A percentile compares a stretch with the other conserved stretches of the same genome.
These are phyloP conservation scores for Eimeria brunetti DNA, from an alignment of 169 alveolate species.

Conservation along the genomic window DNA sequence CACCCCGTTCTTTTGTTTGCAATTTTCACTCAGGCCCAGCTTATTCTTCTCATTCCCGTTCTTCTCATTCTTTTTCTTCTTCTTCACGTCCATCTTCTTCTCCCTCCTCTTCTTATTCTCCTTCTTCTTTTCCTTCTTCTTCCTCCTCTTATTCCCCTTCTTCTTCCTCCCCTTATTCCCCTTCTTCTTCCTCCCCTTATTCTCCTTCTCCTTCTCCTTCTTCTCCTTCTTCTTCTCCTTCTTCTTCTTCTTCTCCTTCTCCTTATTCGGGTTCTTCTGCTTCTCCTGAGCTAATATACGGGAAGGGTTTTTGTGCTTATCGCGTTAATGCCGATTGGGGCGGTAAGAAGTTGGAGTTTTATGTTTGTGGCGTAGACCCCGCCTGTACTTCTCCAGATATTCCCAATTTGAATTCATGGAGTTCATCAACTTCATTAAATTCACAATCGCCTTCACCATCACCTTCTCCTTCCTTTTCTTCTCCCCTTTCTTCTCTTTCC, in stretches of 20 bases:
- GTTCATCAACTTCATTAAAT: neutral
- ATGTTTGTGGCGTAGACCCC: constrained; percentile 20
- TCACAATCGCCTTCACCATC: too few relatives aligned
- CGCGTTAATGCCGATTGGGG: neutral
- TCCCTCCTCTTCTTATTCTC: too few relatives aligned
- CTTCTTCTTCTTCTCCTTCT: neutral
- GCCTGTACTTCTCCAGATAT: too few relatives aligned
- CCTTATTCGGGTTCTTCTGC: neutral
- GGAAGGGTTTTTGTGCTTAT: constrained; percentile 18
- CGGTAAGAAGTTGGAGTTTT: neutral
- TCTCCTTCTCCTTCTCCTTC: neutral
- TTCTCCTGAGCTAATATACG: neutral
- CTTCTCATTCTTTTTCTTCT: too few relatives aligned
- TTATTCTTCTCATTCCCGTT: too few relatives aligned
- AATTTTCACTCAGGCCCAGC: neutral
- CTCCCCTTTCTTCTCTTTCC: too few relatives aligned
- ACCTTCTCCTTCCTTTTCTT: too few relatives aligned
- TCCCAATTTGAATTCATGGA: neutral
- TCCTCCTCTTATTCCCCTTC: too few relatives aligned
- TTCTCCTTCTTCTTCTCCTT: neutral
- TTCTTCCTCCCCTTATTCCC: neutral
- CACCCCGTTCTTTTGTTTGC: neutral
- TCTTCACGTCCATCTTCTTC: too few relatives aligned
- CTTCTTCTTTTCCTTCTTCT: too few relatives aligned
- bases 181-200: neutral